Evolutionary conservation across 345 rosid species (phyloP).

Genomic region (Arabidopsis thaliana): TAIR10.1 NC_003076.8:20914001-20914500

Average conservation of each 20-base stretch:
- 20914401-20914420: not conserved
- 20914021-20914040: constrained; percentile 72
- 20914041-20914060: constrained; percentile 87
- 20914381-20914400: constrained; percentile 27
- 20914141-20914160: constrained; percentile 79
- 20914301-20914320: constrained; percentile 69
- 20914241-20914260: constrained; percentile 82
- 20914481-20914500: not conserved
- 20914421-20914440: constrained; percentile 36
- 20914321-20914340: constrained; percentile 47
- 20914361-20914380: constrained; percentile 74
- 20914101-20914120: constrained; percentile 70
- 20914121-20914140: constrained; percentile 75
- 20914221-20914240: constrained; percentile 87
- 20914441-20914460: constrained; percentile 37
- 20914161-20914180: constrained; percentile 93
- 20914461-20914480: constrained; percentile 7
- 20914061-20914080: constrained; percentile 81
- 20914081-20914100: constrained; percentile 80
- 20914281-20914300: constrained; percentile 90
- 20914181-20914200: constrained; percentile 81
- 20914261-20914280: constrained; percentile 78
- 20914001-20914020: constrained; percentile 71
- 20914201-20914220: constrained; percentile 82
- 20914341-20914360: constrained; percentile 49